Base-by-base conservation (phyloP, 306 rosid species). In the Neltuma alba region DNA sequence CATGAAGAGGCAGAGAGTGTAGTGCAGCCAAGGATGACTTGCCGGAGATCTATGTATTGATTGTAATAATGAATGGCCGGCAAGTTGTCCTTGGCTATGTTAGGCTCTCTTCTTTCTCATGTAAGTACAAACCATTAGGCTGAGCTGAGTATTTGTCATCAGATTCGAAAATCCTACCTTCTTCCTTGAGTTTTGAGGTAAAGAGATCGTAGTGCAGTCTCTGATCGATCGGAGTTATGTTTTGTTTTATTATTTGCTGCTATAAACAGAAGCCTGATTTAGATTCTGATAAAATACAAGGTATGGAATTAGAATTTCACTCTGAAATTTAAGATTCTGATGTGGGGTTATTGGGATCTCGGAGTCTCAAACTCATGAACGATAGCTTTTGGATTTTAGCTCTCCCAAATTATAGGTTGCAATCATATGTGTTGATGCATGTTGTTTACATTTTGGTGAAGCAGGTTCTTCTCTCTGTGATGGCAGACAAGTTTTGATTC, bases 11-110 rank as follows among this genome's bases (percentile, higher is more conserved):
- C 31, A 81, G 87, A 78, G 80, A 83, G 78, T 72, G 47, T 72
- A 57, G 47, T 75, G 78, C 87, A 87, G 87, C 90, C 90, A 87
- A 87, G 90, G 90, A 87, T 87, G 90, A 87, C 90, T 87, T 87
- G 90, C 90, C 90, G 90, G 90, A 76, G 68, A 3, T 12, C 23
- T 42, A 14, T 40, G 12, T 44, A 14, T 60, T 28, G 37, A 1
- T 60, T 60, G 66, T 60, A 41, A 41, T 33, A n/a, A 40, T 21
- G 57, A 27, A 1, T 0, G 25, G 34, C 83, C 88, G 89, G 89
- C 89, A 88, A 86, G 89, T 79, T 74, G 83, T 41, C 86, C 73
- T 84, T 88, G 91, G 91, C 91, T 88, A 88, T 54, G 37, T 79
- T 83, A 70, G 73, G 33, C 79, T 86, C 83, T 86, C 80, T 86